Conservation (phyloP, 1,284 basidiomycete species). For the Xerocomus cyaneibrunnescens region DNA sequence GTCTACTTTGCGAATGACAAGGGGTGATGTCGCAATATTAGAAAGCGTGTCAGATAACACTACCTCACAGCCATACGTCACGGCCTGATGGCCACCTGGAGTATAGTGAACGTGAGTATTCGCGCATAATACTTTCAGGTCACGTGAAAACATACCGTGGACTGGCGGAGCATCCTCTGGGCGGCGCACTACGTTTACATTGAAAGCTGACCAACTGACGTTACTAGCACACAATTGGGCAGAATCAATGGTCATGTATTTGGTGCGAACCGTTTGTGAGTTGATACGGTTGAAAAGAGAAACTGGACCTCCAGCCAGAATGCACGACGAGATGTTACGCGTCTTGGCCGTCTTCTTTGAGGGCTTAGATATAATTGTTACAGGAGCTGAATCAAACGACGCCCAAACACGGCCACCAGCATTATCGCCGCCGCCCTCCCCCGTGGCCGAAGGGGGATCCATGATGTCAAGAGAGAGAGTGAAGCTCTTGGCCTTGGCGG, state of each 20-base stretch:
- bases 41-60: constrained; percentile 82
- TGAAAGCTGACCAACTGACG: constrained; percentile 90
- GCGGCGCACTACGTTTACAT: constrained; percentile 78
- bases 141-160: constrained; percentile 56
- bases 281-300: constrained; percentile 97
- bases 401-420: constrained; percentile 77
- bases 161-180: constrained; percentile 56
- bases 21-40: constrained; percentile 82
- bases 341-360: constrained; percentile 97
- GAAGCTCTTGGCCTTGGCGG: constrained; percentile 88
- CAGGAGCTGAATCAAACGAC: constrained; percentile 86
- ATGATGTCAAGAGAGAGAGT: constrained; percentile 81
- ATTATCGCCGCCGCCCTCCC: constrained; percentile 53
- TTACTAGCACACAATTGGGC: constrained; percentile 84
- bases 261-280: constrained; percentile 94
- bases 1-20: constrained; percentile 91
- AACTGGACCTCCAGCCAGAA: constrained; percentile 87
- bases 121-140: constrained; percentile 41
- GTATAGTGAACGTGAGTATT: constrained; percentile 43
- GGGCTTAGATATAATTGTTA: constrained; percentile 95
- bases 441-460: constrained; percentile 55
- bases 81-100: constrained; percentile 67
- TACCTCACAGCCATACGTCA: constrained; percentile 91
- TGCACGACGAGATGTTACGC: constrained; percentile 89
- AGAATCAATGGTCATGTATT: constrained; percentile 92